Evolutionary conservation across 345 rosid genomes (phyloP).

Genomic region (Citrus inodora): DNA sequence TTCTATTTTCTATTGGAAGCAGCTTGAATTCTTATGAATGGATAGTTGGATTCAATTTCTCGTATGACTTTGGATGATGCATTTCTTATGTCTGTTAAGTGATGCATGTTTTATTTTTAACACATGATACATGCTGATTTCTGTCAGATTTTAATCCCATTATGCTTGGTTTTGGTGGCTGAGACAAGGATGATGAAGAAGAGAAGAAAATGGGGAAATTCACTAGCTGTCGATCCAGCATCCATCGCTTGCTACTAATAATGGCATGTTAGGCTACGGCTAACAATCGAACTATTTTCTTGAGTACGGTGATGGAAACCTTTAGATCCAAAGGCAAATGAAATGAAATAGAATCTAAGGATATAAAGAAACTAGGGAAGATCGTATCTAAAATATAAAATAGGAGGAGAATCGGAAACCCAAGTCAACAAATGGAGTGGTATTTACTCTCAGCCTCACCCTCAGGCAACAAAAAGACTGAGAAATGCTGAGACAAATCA

Average conservation of each 20-base stretch:
- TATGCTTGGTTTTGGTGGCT: neutral
- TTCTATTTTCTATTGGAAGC: neutral
- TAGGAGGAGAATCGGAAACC: slow-evolving; percentile 5
- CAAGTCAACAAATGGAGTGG: slow-evolving; percentile 10
- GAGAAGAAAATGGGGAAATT: neutral
- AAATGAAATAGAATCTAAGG: neutral
- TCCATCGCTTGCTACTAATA: neutral
- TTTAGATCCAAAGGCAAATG: slow-evolving; percentile 2
- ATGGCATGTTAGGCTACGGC: neutral
- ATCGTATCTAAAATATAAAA: slow-evolving; percentile 17
- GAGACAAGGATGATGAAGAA: neutral
- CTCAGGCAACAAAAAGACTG: neutral
- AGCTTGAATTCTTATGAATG: neutral
- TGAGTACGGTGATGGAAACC: neutral
- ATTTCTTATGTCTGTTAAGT: too few species aligned
- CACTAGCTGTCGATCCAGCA: neutral
- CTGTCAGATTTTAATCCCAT: neutral
- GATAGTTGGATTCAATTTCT: too few species aligned
- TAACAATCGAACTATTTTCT: too few species aligned
- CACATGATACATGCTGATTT: too few species aligned
- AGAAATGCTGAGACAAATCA: slow-evolving; percentile 36
- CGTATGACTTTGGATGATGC: too few species aligned
- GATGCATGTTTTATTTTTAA: too few species aligned
- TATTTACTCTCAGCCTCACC: neutral
- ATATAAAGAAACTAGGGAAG: slow-evolving; percentile 19